Base-by-base conservation (phyloP, 176 grass and related monocot species). In the Saccharum officinarum region DNA sequence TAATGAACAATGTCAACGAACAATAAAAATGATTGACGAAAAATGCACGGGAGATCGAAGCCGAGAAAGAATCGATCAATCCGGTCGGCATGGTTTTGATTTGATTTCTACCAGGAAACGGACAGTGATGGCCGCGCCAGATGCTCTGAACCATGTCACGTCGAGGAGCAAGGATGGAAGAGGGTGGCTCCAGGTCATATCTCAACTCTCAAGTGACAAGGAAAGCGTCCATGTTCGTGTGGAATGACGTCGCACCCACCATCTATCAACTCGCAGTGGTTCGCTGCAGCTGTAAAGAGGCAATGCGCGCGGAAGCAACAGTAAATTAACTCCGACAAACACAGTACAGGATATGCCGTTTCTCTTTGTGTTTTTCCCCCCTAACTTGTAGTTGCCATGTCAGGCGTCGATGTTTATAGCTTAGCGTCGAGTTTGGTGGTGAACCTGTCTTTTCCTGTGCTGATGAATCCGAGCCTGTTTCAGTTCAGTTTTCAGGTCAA, bases 221-320 rank as follows among this genome's bases (percentile, higher is more conserved):
- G 38, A 72, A 78, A 78, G 25, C 41, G 66, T 39, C 67, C 26
- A 2, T 70, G 18, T 38, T 8, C 68, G 74, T 42, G 80, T 30
- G 71, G 26, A 31, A n/a, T 83, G 89, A 80, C 80, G 25, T 10
- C 79, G 89, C 75, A 69, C 39, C 80, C 89, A 91, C 85, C 84
- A 73, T 74, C 57, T 31, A 66, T 17, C 67, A 4, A 44, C 14
- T 39, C 22, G 16, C 31, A 22, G 22, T 47, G 57, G 7, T 23
- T 83, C 69, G 67, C 69, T 34, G 75, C 80, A 75, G 60, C 75
- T 84, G 84, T 80, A 60, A 83, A 90, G 79, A 73, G 55, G 47
- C 47, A 39, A 6, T 39, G 18, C 36, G 71, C 7, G 33, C 34
- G 38, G n/a, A 44, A 71, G 34, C 55, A 80, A 38, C 69, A 47